These are phyloP conservation scores for Apiospora arundinis DNA, from an alignment of 2,329 filamentous ascomycete species.

Conservation along the genomic window DNA sequence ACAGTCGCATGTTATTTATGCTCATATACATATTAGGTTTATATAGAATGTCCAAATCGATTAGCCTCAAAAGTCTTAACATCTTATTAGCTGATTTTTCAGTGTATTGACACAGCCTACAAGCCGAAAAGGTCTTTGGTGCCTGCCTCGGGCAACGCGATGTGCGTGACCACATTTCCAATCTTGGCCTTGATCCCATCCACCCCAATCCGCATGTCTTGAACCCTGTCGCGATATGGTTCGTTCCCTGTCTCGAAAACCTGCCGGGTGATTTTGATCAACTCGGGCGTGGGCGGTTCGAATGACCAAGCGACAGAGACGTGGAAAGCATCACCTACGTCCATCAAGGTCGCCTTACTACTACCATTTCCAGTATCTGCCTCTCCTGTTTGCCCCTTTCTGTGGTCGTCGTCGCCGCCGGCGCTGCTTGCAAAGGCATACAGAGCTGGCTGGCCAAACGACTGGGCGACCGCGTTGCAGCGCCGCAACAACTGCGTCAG, in stretches of 20 bases:
- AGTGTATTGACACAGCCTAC: not conserved
- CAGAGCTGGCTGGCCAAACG: slow-evolving; percentile 71
- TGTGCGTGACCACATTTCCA: slow-evolving; percentile 65
- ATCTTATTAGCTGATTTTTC: not conserved
- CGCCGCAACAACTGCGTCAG: slow-evolving; percentile 67
- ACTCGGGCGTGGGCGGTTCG: slow-evolving; percentile 53
- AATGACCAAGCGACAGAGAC: slow-evolving; percentile 89
- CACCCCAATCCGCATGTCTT: slow-evolving; percentile 58
- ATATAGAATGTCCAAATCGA: not conserved
- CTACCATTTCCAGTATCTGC: not conserved
- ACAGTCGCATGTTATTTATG: not conserved
- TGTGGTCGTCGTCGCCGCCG: slow-evolving; percentile 31
- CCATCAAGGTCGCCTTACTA: slow-evolving; percentile 24
- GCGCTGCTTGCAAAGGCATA: slow-evolving; percentile 55
- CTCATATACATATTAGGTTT: not conserved
- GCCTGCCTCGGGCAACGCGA: slow-evolving; percentile 11
- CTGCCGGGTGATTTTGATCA: slow-evolving; percentile 44
- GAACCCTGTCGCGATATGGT: slow-evolving; percentile 37
- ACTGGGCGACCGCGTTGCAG: slow-evolving; percentile 68
- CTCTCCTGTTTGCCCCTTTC: not conserved
- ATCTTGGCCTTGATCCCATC: slow-evolving; percentile 75
- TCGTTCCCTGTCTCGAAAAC: slow-evolving; percentile 33
- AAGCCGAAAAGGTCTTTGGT: not conserved
- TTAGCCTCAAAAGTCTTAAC: not conserved
- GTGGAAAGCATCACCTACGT: slow-evolving; percentile 69